Evolutionary conservation across 768 basidiomycete species (phyloP).

Genomic region (Termitomyces sp.): DNA sequence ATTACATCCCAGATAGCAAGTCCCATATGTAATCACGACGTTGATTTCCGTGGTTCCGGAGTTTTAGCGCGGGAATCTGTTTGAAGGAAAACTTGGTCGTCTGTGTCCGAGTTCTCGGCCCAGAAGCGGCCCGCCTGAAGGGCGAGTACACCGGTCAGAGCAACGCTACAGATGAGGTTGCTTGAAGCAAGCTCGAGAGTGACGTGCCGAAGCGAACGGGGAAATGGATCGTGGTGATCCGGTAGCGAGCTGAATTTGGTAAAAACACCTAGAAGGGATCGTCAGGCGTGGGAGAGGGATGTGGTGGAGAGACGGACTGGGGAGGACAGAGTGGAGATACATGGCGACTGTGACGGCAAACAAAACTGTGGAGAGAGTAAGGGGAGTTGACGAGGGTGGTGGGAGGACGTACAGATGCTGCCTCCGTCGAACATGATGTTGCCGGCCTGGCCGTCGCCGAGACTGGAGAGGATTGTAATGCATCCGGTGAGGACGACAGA

Average conservation of each 20-base stretch:
- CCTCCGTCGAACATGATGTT: constrained; percentile 92
- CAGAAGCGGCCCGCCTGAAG: constrained; percentile 83
- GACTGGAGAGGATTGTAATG: constrained; percentile 69
- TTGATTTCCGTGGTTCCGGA: constrained; percentile 19
- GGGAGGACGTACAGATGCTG: constrained; percentile 63
- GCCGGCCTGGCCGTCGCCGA: constrained; percentile 69
- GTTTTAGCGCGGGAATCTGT: constrained; percentile 26
- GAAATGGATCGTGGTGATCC: constrained; percentile 54
- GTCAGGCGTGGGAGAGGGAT: background rate
- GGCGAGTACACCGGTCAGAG: constrained; percentile 79
- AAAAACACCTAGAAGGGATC: constrained; percentile 39
- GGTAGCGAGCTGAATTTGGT: constrained; percentile 58
- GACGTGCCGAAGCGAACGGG: constrained; percentile 50
- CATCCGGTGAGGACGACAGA: constrained; percentile 54
- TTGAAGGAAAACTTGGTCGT: constrained; percentile 43
- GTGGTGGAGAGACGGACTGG: constrained; percentile 45
- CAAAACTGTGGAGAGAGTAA: constrained; percentile 45
- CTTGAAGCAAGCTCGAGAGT: constrained; percentile 79
- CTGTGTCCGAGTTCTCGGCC: constrained; percentile 70
- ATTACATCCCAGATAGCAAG: constrained; percentile 15
- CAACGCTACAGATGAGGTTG: constrained; percentile 83
- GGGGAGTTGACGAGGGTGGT: background rate
- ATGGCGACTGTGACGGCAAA: constrained; percentile 66
- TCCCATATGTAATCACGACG: background rate
- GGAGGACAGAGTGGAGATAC: constrained; percentile 74